Conservation (phyloP, 805 yeast genomes). For the Myxozyma geophila region DNA sequence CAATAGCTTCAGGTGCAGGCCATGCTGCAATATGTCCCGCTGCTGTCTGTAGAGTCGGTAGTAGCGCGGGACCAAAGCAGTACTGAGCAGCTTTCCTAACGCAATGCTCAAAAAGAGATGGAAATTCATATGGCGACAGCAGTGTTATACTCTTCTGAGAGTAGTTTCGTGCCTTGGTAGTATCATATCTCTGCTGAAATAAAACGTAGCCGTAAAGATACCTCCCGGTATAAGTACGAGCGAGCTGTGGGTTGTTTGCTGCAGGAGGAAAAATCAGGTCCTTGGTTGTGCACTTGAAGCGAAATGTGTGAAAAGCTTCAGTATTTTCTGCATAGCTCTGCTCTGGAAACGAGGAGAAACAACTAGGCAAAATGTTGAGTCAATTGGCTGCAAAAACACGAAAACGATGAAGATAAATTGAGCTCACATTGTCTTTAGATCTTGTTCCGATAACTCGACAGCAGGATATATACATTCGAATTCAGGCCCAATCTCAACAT, state of each 20-base stretch:
- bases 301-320: constrained; percentile 30
- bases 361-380: constrained; percentile 5
- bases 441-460: constrained; percentile 28
- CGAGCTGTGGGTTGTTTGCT: constrained; percentile 3
- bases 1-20: constrained; percentile 30
- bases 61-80: constrained; percentile 11
- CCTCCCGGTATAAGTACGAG: constrained; percentile 16
- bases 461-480: constrained; percentile 35
- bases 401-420: neutral
- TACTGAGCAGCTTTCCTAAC: constrained; percentile 22
- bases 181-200: constrained; percentile 29
- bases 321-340: constrained; percentile 30
- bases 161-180: constrained; percentile 22
- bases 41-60: constrained; percentile 29
- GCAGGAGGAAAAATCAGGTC: constrained; percentile 18
- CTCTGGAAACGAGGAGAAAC: constrained; percentile 36
- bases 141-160: constrained; percentile 25
- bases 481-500: constrained; percentile 35
- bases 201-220: constrained; percentile 29
- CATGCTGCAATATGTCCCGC: constrained; percentile 31
- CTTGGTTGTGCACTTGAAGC: constrained; percentile 24
- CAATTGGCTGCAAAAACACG: neutral
- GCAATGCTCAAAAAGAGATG: constrained; percentile 29
- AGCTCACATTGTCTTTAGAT: constrained; percentile 32
- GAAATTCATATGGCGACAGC: constrained; percentile 30